Evolutionary conservation across 1,284 basidiomycete species (phyloP), one percentile per base, ranked within the genome.

Genomic region (Leccinum glutinopallens): DNA sequence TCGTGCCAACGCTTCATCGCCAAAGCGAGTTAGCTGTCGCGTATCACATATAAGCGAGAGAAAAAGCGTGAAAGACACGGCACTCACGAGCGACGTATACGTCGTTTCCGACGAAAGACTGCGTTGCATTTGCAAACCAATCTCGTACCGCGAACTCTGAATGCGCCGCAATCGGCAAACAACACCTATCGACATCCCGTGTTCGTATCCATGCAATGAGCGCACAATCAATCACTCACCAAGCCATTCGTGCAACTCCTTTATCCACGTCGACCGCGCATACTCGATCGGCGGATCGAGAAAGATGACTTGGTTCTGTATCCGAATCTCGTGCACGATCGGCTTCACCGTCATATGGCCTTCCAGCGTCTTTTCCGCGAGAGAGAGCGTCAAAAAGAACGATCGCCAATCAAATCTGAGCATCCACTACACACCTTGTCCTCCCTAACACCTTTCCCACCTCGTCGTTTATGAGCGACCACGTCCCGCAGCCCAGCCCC

Each of bases 241-340:
- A 13, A 97, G 81, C 88, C 94, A 94, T 66, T 92, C 90, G 75
- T 99, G 96, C 66, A 99, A 80, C 74, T 97, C 93, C 61, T 85
- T 86, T 68, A 97, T 88, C 97, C 97, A 99, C 17, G 87, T 91
- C 61, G 92, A 89, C 43, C 96, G 88, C 0, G 96, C 95, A 69
- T 93, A 87, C 78, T 99, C 97, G 79, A 98, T 93, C 61, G 97
- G 97, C 9, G 97, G 97, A 76, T 99, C 96, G 59, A 98, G 84
- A 82, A 97, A 98, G 78, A 99, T 98, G 71, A 98, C 94, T 76
- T 99, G 97, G 75, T 98, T 97, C 75, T 96, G 93, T 83, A 99
- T 98, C 74, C 96, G 87, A 66, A 99, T 93, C 76, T 98, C 96
- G 76, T 98, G 96, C 3, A 96, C 83, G 63, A 97, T 90, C 0